Evolutionary conservation across 768 basidiomycete species (phyloP).

Genomic region (Russula olivacea): DNA sequence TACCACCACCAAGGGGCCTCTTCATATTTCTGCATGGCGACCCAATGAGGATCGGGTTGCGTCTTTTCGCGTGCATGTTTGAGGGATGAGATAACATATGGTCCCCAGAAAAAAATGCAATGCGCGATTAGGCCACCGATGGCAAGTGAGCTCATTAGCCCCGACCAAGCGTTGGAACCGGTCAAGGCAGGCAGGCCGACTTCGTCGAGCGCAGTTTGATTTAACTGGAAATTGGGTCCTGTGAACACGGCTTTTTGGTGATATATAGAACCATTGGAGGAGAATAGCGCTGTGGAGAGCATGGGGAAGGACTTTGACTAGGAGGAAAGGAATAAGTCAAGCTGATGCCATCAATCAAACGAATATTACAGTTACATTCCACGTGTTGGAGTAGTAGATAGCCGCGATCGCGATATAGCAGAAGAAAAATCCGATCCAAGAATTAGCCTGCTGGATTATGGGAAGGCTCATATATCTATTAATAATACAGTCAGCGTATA

Average conservation of each 20-base stretch:
- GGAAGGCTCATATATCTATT: constrained; percentile 45
- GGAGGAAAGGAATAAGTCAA: constrained; percentile 7
- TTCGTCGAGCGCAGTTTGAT: constrained; percentile 47
- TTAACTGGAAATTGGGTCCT: constrained; percentile 44
- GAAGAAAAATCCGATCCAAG: constrained; percentile 48
- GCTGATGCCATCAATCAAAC: constrained; percentile 25
- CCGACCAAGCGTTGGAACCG: constrained; percentile 50
- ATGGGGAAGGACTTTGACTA: constrained; percentile 53
- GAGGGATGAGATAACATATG: constrained; percentile 45
- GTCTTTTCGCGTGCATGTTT: constrained; percentile 41
- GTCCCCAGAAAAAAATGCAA: constrained; percentile 50
- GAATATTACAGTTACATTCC: constrained; percentile 40
- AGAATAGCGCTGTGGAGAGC: constrained; percentile 54
- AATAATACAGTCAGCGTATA: not conserved
- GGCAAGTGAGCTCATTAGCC: constrained; percentile 40
- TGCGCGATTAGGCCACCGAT: constrained; percentile 55
- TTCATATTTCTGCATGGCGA: constrained; percentile 54
- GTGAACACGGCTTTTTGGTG: constrained; percentile 48
- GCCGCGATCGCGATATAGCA: constrained; percentile 49
- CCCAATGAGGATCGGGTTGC: constrained; percentile 54
- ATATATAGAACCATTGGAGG: constrained; percentile 49
- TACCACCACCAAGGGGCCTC: constrained; percentile 65
- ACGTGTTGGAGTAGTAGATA: constrained; percentile 59
- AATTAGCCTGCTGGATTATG: constrained; percentile 53
- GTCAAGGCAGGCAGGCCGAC: constrained; percentile 39